These are phyloP conservation scores for Rhodotorula graminis DNA, from an alignment of 768 basidiomycete species.

Conservation along the genomic window DNA sequence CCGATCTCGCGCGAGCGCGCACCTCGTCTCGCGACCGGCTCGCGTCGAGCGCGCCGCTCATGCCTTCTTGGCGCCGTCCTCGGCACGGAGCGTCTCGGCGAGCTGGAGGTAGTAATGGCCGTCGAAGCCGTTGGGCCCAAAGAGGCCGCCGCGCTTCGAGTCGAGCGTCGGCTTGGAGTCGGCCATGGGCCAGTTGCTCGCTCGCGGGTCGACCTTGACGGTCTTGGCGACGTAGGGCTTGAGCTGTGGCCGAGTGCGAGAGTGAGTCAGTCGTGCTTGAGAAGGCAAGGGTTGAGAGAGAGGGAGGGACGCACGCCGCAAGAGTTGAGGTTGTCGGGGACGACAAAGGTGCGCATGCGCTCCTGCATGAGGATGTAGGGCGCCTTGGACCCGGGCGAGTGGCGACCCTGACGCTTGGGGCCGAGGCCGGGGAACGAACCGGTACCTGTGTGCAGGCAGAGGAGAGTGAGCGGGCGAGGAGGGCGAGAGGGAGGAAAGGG, in stretches of 20 bases:
- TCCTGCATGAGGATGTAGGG: constrained; percentile 42
- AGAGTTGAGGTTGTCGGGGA: constrained; percentile 38
- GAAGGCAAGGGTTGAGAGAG: not conserved
- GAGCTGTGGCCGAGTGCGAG: constrained; percentile 52
- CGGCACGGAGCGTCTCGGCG: constrained; percentile 13
- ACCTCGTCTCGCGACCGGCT: too few species aligned
- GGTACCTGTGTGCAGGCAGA: constrained; percentile 59
- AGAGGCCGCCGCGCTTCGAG: constrained; percentile 37
- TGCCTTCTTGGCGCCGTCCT: not conserved
- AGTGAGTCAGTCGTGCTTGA: not conserved
- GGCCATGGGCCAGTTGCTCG: constrained; percentile 39
- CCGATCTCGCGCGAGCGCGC: too few species aligned
- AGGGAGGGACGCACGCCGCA: constrained; percentile 57
- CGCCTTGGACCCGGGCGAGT: constrained; percentile 56
- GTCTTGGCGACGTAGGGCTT: constrained; percentile 59
- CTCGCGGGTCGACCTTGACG: constrained; percentile 21
- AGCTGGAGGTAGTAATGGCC: constrained; percentile 45
- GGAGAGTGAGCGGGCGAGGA: not conserved
- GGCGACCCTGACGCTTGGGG: constrained; percentile 77
- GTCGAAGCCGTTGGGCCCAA: constrained; percentile 42
- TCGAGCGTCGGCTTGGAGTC: constrained; percentile 41
- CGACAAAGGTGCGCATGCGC: constrained; percentile 43
- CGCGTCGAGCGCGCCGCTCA: not conserved
- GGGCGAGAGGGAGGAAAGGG: not conserved
- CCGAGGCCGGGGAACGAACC: constrained; percentile 64